A percentile compares a stretch with the other conserved stretches of the same genome.
Conservation (phyloP, 2,329 filamentous ascomycete genomes). For the Diaporthe australafricana region DNA sequence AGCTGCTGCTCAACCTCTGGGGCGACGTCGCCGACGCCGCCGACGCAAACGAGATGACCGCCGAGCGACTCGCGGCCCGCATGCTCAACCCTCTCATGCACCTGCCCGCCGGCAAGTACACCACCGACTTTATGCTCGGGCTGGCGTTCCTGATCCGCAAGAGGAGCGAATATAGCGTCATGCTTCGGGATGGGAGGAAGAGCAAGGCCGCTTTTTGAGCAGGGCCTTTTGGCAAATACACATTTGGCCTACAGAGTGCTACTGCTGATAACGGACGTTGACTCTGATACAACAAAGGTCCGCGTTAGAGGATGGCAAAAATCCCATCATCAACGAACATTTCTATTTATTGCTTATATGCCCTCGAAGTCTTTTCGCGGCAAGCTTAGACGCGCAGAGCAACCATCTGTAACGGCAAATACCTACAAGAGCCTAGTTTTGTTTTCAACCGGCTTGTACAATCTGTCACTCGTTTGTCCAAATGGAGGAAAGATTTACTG, state of each 20-base stretch:
- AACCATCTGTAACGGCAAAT: neutral
- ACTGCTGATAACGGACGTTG: neutral
- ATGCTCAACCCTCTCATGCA: conserved; percentile 56
- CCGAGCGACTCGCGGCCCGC: conserved; percentile 53
- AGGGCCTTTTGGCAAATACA: no score
- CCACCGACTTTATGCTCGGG: conserved; percentile 56
- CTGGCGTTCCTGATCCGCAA: conserved; percentile 57
- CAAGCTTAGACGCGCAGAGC: neutral
- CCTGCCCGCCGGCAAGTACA: conserved; percentile 45
- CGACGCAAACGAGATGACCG: conserved; percentile 56
- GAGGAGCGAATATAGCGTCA: conserved; percentile 53
- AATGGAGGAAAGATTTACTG: neutral
- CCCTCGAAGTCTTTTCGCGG: no score
- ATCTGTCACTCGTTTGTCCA: neutral
- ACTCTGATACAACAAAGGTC: neutral
- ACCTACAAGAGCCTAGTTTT: neutral
- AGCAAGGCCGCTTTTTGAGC: conserved; percentile 43
- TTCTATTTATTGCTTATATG: no score
- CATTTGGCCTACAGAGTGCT: neutral
- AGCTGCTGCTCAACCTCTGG: conserved; percentile 57
- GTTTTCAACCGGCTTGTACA: neutral
- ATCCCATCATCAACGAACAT: neutral
- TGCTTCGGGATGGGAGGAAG: conserved; percentile 48
- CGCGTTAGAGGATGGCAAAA: neutral
- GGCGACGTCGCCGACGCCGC: conserved; percentile 53